phyloP scores from a whole-genome alignment of 169 alveolate species.

The Plasmodium cynomolgi region DNA sequence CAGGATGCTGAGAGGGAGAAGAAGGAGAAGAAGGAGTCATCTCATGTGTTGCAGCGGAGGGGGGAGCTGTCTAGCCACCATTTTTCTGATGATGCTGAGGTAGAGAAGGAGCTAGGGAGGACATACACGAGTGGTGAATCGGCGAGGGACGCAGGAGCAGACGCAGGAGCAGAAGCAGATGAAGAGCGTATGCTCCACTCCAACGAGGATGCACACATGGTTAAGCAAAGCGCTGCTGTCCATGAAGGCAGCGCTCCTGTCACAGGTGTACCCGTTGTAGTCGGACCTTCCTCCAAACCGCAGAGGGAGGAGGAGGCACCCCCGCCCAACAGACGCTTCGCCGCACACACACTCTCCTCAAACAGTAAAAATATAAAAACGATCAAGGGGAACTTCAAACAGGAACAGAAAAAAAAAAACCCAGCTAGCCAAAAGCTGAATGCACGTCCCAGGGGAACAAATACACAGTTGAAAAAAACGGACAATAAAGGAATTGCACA shows the following conservation, averaged over 20 bases:
- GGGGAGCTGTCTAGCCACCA: not conserved
- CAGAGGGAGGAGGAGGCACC: constrained; percentile 5
- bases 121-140: not conserved
- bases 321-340: not conserved
- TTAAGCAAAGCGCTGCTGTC: not conserved
- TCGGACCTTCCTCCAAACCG: not conserved
- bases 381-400: constrained; percentile 13
- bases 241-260: not conserved
- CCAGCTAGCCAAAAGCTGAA: not conserved
- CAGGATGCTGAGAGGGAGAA: not conserved
- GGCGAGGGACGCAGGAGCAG: not conserved
- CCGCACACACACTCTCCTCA: constrained; percentile 19
- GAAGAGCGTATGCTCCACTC: not conserved
- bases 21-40: not conserved
- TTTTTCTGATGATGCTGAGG: not conserved
- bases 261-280: no score
- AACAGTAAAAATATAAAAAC: constrained; percentile 16
- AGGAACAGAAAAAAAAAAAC: not conserved
- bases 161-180: no score
- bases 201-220: not conserved
- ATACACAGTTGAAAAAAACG: not conserved
- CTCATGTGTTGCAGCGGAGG: not conserved
- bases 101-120: not conserved
- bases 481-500: not conserved
- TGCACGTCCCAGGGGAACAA: not conserved